Base-by-base conservation (phyloP, 352 stramenopile species). In the Globisporangium rhizosaccharum region DNA sequence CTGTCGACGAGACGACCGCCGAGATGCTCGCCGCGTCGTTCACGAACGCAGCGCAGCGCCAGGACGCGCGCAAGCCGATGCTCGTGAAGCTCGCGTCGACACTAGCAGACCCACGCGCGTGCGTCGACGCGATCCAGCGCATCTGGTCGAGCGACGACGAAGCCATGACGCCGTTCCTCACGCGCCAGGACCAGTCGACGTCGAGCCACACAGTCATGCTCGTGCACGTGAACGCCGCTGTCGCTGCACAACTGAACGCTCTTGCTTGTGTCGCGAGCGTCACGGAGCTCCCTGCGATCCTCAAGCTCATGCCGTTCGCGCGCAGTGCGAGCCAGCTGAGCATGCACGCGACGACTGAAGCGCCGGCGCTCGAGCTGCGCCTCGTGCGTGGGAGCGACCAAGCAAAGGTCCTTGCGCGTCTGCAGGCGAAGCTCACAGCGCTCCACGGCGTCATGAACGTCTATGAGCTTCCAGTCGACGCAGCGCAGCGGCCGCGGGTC, bases 271-370 rank as follows among this genome's bases (percentile, higher is more conserved):
- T 87, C 33, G 71, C 76, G 7, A 68, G 55, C 41, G 67, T 87
- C 33, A 56, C 80, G 42, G 56, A 75, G 39, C 45, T 89, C 26
- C 77, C 77, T 7, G 45, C 67, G 26, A 72, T 93, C 46, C 61
- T 90, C 51, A 94, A 92, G 61, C 63, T 94, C 20, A 72, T 85
- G 67, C 84, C 84, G 12, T 87, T 94, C 20, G 78, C 78, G 6
- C 65, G 78, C 30, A 87, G 72, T 42, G 64, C 72, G 46, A 61
- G 61, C 12, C 74, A 86, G 39, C 49, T 83, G 52, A 72, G 65
- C 51, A 51, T 68, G 46, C n/a, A 71, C 53, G 36, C 51, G n/a
- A 68, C 66, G 2, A 46, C 65, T 2, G 59, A 61, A 15, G 65
- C 71, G 3, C 84, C 84, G 18, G 63, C 69, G 9, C 73, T 92